phyloP scores from a whole-genome alignment of 495 filamentous ascomycete genomes.

The Lasiosphaeriaceae sp. region DNA sequence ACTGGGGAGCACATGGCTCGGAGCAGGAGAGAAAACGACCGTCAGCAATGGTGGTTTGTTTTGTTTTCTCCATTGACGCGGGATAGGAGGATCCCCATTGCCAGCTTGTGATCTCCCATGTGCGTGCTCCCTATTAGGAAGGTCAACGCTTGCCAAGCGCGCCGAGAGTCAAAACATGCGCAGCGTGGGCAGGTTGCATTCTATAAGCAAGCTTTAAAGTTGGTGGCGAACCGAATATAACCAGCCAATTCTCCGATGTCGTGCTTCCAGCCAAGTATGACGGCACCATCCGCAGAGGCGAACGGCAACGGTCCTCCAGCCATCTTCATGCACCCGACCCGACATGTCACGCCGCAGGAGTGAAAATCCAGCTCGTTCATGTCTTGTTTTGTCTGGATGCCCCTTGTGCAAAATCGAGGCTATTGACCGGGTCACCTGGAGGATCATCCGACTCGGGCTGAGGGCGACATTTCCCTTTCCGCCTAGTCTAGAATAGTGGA shows the following conservation, averaged over 20 bases:
- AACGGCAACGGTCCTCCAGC: neutral
- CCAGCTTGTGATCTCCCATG: neutral
- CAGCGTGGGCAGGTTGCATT: slow-evolving; percentile 8
- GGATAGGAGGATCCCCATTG: neutral
- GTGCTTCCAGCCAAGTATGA: slow-evolving; percentile 32
- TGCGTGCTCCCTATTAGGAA: neutral
- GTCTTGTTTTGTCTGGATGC: no score
- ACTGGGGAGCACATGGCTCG: neutral
- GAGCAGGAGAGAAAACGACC: neutral
- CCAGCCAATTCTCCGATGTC: slow-evolving; percentile 25
- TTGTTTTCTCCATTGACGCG: neutral
- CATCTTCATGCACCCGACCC: no score
- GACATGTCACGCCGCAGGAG: neutral
- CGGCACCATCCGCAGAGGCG: slow-evolving; percentile 16
- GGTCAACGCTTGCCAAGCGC: neutral
- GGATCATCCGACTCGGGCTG: no score
- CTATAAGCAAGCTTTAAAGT: neutral
- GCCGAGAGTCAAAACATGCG: no score
- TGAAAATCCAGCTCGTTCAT: no score
- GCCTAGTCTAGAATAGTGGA: no score
- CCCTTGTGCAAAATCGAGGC: no score
- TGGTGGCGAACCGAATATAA: slow-evolving; percentile 1
- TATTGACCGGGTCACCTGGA: no score
- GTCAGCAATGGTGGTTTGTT: neutral
- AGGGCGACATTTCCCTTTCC: no score